Conservation (phyloP, 108 stramenopile genomes). For the Cyclotella baltica region DNA sequence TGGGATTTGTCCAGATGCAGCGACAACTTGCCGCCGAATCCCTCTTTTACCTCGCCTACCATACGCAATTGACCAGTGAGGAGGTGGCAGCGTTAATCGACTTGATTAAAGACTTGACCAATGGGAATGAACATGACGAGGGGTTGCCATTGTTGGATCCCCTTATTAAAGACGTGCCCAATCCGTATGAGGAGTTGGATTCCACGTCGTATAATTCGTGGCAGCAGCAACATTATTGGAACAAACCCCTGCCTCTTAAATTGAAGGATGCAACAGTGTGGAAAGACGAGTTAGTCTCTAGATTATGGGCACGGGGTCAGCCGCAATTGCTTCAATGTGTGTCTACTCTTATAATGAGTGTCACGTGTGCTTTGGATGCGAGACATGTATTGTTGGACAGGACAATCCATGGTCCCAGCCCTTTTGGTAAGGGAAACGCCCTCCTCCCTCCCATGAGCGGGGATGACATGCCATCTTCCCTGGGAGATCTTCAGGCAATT, state of each 20-base stretch:
- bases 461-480: constrained; percentile 9
- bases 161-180: constrained; percentile 65
- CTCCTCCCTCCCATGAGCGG: constrained; percentile 58
- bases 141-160: constrained; percentile 71
- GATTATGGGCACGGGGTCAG: constrained; percentile 58
- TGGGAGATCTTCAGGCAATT: constrained; percentile 43
- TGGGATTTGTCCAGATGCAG: constrained; percentile 58
- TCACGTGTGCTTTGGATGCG: constrained; percentile 70
- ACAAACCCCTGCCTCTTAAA: constrained; percentile 30
- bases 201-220: constrained; percentile 24
- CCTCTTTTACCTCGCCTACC: constrained; percentile 80
- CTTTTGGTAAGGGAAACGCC: constrained; percentile 72
- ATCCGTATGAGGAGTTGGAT: constrained; percentile 48
- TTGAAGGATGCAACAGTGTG: constrained; percentile 67
- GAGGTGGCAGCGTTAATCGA: constrained; percentile 74
- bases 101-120: constrained; percentile 69
- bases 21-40: constrained; percentile 75
- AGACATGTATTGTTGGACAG: constrained; percentile 68
- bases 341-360: constrained; percentile 61
- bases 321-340: constrained; percentile 69
- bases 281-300: constrained; percentile 70
- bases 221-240: constrained; percentile 36
- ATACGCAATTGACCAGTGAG: constrained; percentile 66
- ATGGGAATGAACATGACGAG: constrained; percentile 38
- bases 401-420: constrained; percentile 58